Percentiles rank a stretch among this genome's conserved stretches.
These are phyloP conservation scores for Pochonia chlamydosporia DNA, from an alignment of 2,329 filamentous ascomycete species.

Conservation along the genomic window DNA sequence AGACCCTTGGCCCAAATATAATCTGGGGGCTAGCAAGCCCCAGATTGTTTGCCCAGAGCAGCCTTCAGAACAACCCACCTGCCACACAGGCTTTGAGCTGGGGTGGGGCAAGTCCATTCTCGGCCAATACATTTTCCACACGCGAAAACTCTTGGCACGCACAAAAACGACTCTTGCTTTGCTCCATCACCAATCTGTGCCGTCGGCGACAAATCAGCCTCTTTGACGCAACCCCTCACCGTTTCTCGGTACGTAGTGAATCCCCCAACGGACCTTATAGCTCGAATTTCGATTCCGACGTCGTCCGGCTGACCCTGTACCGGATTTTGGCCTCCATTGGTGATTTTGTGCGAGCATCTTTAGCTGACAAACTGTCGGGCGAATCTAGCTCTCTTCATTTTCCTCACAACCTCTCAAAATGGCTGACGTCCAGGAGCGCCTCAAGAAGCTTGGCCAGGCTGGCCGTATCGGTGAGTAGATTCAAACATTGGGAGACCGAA, in stretches of 20 bases:
- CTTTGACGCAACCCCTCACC: conserved; percentile 24
- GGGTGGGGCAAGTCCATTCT: conserved; percentile 12
- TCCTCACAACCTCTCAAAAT: conserved; percentile 35
- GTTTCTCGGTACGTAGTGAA: conserved; percentile 25
- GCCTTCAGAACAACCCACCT: no score
- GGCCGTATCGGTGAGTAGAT: conserved; percentile 61
- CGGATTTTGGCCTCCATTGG: background rate
- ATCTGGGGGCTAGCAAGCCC: conserved; percentile 1
- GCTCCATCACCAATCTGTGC: conserved; percentile 28
- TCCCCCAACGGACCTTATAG: background rate
- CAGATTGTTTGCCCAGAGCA: background rate
- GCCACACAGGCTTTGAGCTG: background rate
- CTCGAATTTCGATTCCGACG: background rate
- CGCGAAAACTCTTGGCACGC: conserved; percentile 40
- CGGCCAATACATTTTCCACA: conserved; percentile 33
- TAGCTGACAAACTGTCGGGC: conserved; percentile 10
- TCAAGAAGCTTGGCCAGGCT: conserved; percentile 50
- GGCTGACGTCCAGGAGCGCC: conserved; percentile 52
- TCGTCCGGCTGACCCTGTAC: conserved; percentile 1
- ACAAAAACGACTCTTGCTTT: conserved; percentile 35
- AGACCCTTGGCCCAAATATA: no score
- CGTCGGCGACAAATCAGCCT: conserved; percentile 30
- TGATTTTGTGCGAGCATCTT: background rate
- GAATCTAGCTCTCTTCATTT: conserved; percentile 12
- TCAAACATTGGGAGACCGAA: background rate